Conservation (phyloP, 768 basidiomycete species). For the Zangia roseola region DNA sequence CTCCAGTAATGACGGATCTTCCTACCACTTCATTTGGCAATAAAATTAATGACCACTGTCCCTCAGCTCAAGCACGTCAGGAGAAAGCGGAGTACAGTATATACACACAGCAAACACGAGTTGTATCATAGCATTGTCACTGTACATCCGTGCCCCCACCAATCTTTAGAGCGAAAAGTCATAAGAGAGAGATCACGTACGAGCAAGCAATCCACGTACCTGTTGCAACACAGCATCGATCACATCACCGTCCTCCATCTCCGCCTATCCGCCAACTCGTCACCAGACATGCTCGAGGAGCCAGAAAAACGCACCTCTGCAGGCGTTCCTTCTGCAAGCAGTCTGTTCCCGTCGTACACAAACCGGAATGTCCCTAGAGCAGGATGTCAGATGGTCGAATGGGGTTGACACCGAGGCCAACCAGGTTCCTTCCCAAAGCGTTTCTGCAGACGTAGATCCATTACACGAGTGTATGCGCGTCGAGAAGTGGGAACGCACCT, state of each 20-base stretch:
- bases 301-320: constrained; percentile 39
- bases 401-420: constrained; percentile 18
- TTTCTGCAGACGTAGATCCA: constrained; percentile 38
- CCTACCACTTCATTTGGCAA: too few species aligned
- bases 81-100: too few species aligned
- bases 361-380: constrained; percentile 62
- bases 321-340: constrained; percentile 52
- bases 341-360: constrained; percentile 50
- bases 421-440: constrained; percentile 58
- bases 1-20: too few species aligned
- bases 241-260: constrained; percentile 62
- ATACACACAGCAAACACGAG: too few species aligned
- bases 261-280: constrained; percentile 33
- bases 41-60: too few species aligned
- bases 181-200: background rate
- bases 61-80: too few species aligned
- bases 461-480: background rate
- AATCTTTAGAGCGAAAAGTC: constrained; percentile 15
- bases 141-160: constrained; percentile 14
- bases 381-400: background rate
- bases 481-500: constrained; percentile 42
- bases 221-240: constrained; percentile 61
- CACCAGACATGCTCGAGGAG: background rate
- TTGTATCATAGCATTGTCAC: too few species aligned
- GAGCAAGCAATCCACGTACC: constrained; percentile 33